phyloP scores from a whole-genome alignment of 1,284 basidiomycete genomes.

The Cyathus olla region DNA sequence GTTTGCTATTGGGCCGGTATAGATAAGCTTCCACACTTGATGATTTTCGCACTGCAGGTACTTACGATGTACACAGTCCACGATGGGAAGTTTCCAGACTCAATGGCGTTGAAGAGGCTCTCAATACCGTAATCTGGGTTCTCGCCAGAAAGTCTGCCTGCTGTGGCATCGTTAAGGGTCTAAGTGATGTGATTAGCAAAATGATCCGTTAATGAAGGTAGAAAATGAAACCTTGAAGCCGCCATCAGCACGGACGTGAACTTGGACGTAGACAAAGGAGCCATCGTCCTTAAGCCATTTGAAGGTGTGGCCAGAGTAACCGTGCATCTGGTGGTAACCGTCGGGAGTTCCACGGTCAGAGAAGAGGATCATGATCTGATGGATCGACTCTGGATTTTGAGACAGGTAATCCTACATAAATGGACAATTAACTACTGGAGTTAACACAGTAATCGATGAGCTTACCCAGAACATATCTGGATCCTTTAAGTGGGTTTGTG shows the following conservation, averaged over 20 bases:
- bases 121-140: slow-evolving; percentile 89
- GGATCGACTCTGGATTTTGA: slow-evolving; percentile 93
- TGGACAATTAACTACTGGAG: slow-evolving; percentile 1
- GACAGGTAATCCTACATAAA: slow-evolving; percentile 82
- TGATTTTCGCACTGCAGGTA: slow-evolving; percentile 9
- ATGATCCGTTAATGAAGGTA: slow-evolving; percentile 4
- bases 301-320: slow-evolving; percentile 94
- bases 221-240: slow-evolving; percentile 74
- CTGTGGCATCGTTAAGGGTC: slow-evolving; percentile 70
- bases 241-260: slow-evolving; percentile 82
- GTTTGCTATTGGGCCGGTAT: slow-evolving; percentile 68
- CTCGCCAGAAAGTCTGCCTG: slow-evolving; percentile 61
- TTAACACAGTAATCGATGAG: slow-evolving; percentile 12
- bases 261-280: slow-evolving; percentile 85
- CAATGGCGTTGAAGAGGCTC: slow-evolving; percentile 84
- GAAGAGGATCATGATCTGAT: slow-evolving; percentile 92
- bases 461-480: slow-evolving; percentile 84
- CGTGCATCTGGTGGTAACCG: slow-evolving; percentile 87
- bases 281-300: slow-evolving; percentile 90
- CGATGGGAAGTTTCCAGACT: slow-evolving; percentile 78
- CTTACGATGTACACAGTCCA: slow-evolving; percentile 84
- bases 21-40: background rate
- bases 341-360: slow-evolving; percentile 93
- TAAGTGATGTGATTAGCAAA: slow-evolving; percentile 26
- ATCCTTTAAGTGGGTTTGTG: slow-evolving; percentile 90